Base-by-base conservation (phyloP, 345 rosid genomes). In the Excoecaria agallocha region DNA sequence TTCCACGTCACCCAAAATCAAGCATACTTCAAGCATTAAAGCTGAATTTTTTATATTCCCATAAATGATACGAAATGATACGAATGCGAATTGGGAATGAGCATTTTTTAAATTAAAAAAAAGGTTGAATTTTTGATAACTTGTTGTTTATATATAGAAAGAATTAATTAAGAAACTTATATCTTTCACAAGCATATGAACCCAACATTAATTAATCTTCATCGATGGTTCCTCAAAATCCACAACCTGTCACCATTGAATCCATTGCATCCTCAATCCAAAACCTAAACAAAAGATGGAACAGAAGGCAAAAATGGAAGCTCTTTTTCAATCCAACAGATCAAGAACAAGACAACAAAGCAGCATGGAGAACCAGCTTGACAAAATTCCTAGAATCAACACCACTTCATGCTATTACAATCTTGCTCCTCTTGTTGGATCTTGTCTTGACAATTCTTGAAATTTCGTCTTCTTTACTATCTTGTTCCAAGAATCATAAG, bases 341-440 rank as follows among this genome's bases (percentile, higher is more conserved):
- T 41, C 30, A 30, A 30, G 30, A 30, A 19, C 15, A 38, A 5
- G 70, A 57, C 43, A 68, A 57, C 30, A 50, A 12, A 66, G 72
- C 85, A 54, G 49, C 81, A 50, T 88, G 90, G 97, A 83, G 94
- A 76, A 78, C 19, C 61, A 41, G 62, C 41, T 56, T 89, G 8
- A 55, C 69, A 4, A 46, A 73, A 61, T 72, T 87, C 75, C 79
- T 89, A 2, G 90, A 87, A 65, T 87, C 90, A 4, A 81, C 80
- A 61, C 82, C 79, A 48, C 55, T 75, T 57, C 89, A 71, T 5
- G 73, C 75, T 19, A 43, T 84, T 13, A 65, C 86, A 50, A 77
- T 89, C 76, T 66, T 56, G 39, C 75, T 91, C 76, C 93, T 91
- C 69, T 81, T 89, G 37, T 8, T 80, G 0, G 94, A 91, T 79